Evolutionary conservation across 2,329 filamentous ascomycete genomes (phyloP).

Genomic region (Trichoderma afroharzianum): DNA sequence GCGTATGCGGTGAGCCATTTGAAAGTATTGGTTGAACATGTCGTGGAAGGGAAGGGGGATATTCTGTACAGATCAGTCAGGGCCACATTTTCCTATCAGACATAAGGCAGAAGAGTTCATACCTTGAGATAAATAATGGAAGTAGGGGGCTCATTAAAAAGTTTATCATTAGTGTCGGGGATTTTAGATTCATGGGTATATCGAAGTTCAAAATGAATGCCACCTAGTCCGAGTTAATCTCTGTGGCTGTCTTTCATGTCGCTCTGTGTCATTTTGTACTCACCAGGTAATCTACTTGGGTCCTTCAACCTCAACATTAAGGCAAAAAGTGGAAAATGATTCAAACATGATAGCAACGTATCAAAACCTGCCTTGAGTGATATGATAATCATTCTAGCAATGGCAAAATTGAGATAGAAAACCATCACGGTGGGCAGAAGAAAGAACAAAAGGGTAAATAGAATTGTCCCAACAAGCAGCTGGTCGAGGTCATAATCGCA

Average conservation of each 20-base stretch:
- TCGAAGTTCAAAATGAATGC: conserved; percentile 85
- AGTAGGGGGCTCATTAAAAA: conserved; percentile 54
- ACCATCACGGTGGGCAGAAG: conserved; percentile 91
- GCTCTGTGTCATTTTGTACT: conserved; percentile 19
- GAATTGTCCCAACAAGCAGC: conserved; percentile 88
- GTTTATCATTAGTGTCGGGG: conserved; percentile 36
- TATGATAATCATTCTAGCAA: conserved; percentile 92
- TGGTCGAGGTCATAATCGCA: conserved; percentile 99
- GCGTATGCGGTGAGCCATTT: conserved; percentile 84
- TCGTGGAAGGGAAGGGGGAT: conserved; percentile 85
- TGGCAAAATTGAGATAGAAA: conserved; percentile 94
- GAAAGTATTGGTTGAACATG: conserved; percentile 97
- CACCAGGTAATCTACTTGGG: conserved; percentile 79
- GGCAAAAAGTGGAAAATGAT: conserved; percentile 96
- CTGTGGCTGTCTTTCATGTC: background rate
- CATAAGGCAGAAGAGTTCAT: conserved; percentile 21
- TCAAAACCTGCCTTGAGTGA: conserved; percentile 87
- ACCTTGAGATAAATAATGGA: conserved; percentile 88
- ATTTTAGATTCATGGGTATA: conserved; percentile 58
- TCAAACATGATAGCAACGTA: conserved; percentile 86
- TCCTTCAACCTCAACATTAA: conserved; percentile 96
- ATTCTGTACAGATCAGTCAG: conserved; percentile 50
- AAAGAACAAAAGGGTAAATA: conserved; percentile 95
- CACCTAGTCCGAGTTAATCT: conserved; percentile 32
- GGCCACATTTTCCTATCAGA: too few species aligned